Base-by-base conservation (phyloP, 768 basidiomycete species). In the Phlegmacium glaucopus region DNA sequence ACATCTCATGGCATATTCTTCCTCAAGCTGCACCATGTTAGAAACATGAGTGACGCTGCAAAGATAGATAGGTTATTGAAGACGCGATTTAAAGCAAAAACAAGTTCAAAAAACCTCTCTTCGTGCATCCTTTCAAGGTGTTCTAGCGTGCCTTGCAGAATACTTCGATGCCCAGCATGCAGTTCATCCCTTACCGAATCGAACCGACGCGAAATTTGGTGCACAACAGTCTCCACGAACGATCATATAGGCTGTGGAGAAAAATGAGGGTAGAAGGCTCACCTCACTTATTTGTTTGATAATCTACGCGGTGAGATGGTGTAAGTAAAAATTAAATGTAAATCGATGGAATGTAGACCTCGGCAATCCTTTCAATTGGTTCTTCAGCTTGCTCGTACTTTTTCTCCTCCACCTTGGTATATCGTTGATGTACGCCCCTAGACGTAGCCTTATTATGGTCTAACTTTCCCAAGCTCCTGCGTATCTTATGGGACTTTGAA, bases 31-130 rank as follows among this genome's bases (percentile, higher is more conserved):
- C 26, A 85, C 72, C 26, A 86, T 61, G 11, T 51, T 60, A 54
- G 83, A 79, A 61, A 78, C 82, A 53, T 78, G 72, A 15, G 53
- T 61, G 35, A 70, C 68, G 44, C 84, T 86, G 39, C 9, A 44
- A 28, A 45, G 26, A 17, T 10, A 18, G 17, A 16, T 17, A 42
- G 38, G 46, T 42, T 26, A 32, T 36, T 39, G 13, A 36, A 37
- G 15, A 29, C 37, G 27, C 30, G 13, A 27, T 10, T 34, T 34
- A n/a, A 22, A 27, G 32, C 9, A n/a, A 15, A 25, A 55, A 29
- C 26, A 40, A 45, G 27, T 9, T 10, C 37, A 34, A 40, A 9
- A 29, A 34, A 79, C 80, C 75, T 71, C 55, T 75, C 66, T 26
- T 51, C 48, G 30, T 64, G 69, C 67, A 82, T 77, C n/a, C 54